A percentile compares a stretch with the other conserved stretches of the same genome.
Conservation (phyloP, 306 rosid genomes). For the Trichosanthes truncata region DNA sequence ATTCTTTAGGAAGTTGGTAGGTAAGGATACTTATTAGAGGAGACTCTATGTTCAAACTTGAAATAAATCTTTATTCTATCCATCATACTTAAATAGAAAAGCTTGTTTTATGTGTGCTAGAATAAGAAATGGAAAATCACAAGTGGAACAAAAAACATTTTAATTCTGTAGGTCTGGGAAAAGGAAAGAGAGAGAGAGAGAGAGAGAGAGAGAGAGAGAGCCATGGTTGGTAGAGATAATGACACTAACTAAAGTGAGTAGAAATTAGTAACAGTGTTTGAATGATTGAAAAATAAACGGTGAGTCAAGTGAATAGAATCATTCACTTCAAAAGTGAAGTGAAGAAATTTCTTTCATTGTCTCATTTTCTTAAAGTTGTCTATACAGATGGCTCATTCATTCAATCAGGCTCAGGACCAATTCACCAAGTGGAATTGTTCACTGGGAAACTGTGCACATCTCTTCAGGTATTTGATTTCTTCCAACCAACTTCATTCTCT, state of each 20-base stretch:
- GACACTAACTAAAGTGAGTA: not conserved
- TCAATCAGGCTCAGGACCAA: not conserved
- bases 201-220: not conserved
- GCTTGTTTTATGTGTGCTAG: not conserved
- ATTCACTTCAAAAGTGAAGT: not conserved
- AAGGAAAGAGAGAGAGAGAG: too few species aligned
- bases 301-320: not conserved
- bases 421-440: not conserved
- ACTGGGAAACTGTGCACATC: not conserved
- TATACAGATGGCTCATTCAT: not conserved
- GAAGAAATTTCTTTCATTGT: not conserved
- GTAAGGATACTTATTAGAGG: not conserved
- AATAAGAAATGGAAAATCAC: not conserved
- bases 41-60: not conserved
- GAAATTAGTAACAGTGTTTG: not conserved
- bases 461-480: not conserved
- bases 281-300: not conserved
- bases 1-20: not conserved
- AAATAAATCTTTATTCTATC: not conserved
- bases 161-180: not conserved
- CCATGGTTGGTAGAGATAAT: not conserved
- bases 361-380: not conserved
- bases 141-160: not conserved
- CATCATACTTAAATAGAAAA: not conserved
- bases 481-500: not conserved